Conservation (phyloP, 768 basidiomycete genomes). For the Zangia roseola region DNA sequence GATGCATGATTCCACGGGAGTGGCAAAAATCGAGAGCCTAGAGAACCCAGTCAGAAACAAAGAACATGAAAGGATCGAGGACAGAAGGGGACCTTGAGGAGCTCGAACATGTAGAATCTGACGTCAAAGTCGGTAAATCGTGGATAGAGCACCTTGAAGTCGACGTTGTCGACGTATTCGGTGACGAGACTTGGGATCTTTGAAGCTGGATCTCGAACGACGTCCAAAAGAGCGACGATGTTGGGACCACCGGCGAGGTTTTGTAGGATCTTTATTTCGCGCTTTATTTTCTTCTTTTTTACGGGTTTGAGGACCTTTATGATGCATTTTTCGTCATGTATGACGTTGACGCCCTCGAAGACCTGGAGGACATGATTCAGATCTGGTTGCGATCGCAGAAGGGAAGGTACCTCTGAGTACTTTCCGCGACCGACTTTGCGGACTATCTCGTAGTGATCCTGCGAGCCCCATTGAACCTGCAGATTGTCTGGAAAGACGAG, state of each 20-base stretch:
- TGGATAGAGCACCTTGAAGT: conserved; percentile 95
- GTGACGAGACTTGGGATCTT: conserved; percentile 97
- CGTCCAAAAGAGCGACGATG: conserved; percentile 88
- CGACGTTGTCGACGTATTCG: conserved; percentile 97
- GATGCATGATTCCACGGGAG: conserved; percentile 98
- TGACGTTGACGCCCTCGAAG: conserved; percentile 90
- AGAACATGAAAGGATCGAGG: conserved; percentile 2
- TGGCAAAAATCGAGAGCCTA: conserved; percentile 97
- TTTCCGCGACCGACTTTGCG: conserved; percentile 95
- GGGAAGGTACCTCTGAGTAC: conserved; percentile 76
- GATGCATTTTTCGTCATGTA: conserved; percentile 92
- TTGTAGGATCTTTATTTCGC: conserved; percentile 97
- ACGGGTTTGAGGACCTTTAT: conserved; percentile 99
- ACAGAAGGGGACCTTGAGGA: conserved; percentile 68
- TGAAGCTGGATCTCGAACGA: conserved; percentile 92
- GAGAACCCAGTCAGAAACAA: not conserved
- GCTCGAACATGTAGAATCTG: conserved; percentile 94
- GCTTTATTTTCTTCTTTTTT: conserved; percentile 99
- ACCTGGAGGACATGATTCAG: conserved; percentile 47
- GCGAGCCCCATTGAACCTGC: conserved; percentile 95
- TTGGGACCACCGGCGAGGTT: conserved; percentile 96
- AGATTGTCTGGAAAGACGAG: conserved; percentile 68
- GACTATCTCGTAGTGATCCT: conserved; percentile 98
- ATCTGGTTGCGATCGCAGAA: conserved; percentile 9
- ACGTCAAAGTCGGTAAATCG: conserved; percentile 96